A percentile compares a stretch with the other conserved stretches of the same genome.
These are phyloP conservation scores for Euryodendron excelsum DNA, from an alignment of 148 eudicot species.

Conservation along the genomic window DNA sequence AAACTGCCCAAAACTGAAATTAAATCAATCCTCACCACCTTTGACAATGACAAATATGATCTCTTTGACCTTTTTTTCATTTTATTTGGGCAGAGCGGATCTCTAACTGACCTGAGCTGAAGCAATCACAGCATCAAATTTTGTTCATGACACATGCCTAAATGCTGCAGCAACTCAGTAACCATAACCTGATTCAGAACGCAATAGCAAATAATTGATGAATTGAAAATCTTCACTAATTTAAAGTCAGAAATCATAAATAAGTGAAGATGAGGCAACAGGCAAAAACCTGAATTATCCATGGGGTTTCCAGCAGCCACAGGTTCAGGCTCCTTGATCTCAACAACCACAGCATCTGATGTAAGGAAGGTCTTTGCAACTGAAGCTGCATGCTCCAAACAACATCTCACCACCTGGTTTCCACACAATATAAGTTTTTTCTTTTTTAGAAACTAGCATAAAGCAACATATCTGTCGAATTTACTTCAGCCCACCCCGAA, in stretches of 20 bases:
- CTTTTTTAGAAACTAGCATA: neutral
- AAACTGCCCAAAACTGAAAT: neutral
- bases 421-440: constrained; percentile 6
- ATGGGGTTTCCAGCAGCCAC: constrained; percentile 46
- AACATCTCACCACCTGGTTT: constrained; percentile 65
- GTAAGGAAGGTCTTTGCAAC: constrained; percentile 68
- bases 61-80: too few relatives aligned
- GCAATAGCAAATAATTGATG: neutral
- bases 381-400: constrained; percentile 71
- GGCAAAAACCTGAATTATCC: constrained; percentile 53
- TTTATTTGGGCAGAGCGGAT: too few relatives aligned
- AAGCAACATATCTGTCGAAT: neutral
- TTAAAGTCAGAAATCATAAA: neutral
- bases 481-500: neutral
- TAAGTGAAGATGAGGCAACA: neutral
- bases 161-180: constrained; percentile 4
- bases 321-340: constrained; percentile 53
- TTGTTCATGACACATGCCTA: neutral
- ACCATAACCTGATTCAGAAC: constrained; percentile 9
- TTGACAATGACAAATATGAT: too few relatives aligned
- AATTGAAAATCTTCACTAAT: neutral
- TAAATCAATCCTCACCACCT: neutral
- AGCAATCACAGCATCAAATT: neutral
- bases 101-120: neutral
- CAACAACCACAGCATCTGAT: constrained; percentile 70